Base-by-base conservation (phyloP, 352 stramenopile species). In the Paralagenidium karlingii region DNA sequence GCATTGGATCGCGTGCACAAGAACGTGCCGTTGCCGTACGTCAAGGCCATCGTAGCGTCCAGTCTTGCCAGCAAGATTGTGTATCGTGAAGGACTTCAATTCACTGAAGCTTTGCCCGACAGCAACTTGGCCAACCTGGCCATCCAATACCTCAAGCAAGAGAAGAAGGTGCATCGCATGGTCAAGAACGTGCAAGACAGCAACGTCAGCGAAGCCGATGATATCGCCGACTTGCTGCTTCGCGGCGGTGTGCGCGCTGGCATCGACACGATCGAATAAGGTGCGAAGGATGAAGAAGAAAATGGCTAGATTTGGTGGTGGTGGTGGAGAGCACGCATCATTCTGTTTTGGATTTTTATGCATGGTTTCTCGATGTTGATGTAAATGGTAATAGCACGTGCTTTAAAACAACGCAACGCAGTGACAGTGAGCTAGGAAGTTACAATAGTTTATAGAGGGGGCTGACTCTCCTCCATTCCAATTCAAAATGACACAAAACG, bases 11-110 rank as follows among this genome's bases (percentile, higher is more conserved):
- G 86, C 40, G 87, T 98, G 39, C 66, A 85, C 36, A 55, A 92
- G 21, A 75, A 91, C 38, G 88, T 99, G 24, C 94, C 95, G 13
- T 63, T 82, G 18, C 85, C 94, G 36, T 99, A 99, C 76, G 81
- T 97, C 53, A 95, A 89, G 49, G 97, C 96, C 60, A 96, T 96
- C 26, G 89, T 98, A 38, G 89, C 88, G 6, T 96, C 89, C 19
- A 95, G 79, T 41, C 59, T 99, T 24, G 95, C 95, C 33, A 96
- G 83, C 39, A 96, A 97, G 63, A 85, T 99, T 46, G 95, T 99
- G 19, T 99, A 99, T 68, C 93, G 94, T 37, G 95, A 99, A 55
- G 95, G 95, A 24, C 50, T 93, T 25, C 87, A 96, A 52, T 98
- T 98, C 63, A 92, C 97, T 9, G 81, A 96, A 46, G 69, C 82